A percentile compares a stretch with the other conserved stretches of the same genome.
Evolutionary conservation across 2,329 filamentous ascomycete genomes (phyloP).

Genomic region (Fusarium goolgardi): DNA sequence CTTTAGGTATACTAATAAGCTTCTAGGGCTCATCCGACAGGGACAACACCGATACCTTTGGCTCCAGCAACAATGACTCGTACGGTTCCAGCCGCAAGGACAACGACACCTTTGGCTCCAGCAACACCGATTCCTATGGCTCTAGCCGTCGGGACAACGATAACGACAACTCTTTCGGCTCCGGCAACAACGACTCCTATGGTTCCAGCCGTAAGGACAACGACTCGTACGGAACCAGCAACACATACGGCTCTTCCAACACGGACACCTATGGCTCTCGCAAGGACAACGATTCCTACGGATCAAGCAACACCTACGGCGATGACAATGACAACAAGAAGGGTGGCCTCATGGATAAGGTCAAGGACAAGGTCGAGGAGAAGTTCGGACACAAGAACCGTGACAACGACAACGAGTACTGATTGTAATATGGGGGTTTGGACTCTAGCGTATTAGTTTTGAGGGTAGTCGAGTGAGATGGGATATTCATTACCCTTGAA

Average conservation of each 20-base stretch:
- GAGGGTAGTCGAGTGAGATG: slow-evolving; percentile 7
- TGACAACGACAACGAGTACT: slow-evolving; percentile 43
- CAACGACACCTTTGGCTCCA: slow-evolving; percentile 3
- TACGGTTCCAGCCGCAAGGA: slow-evolving; percentile 5
- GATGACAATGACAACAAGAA: slow-evolving; percentile 31
- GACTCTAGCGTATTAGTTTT: slow-evolving; percentile 16
- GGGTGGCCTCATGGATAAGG: slow-evolving; percentile 65
- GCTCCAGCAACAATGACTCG: background rate
- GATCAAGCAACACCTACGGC: slow-evolving; percentile 5
- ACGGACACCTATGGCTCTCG: slow-evolving; percentile 4
- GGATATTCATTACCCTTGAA: slow-evolving; percentile 17
- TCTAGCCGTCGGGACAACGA: background rate
- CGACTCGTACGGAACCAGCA: slow-evolving; percentile 1
- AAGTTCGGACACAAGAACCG: slow-evolving; percentile 58
- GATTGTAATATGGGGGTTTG: slow-evolving; percentile 6
- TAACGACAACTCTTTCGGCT: slow-evolving; percentile 7
- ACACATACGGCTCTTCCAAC: slow-evolving; percentile 16
- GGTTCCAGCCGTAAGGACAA: slow-evolving; percentile 14
- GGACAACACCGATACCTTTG: background rate
- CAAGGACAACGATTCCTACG: slow-evolving; percentile 16
- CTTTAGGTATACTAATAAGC: background rate
- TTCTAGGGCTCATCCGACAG: slow-evolving; percentile 19
- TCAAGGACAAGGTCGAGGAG: slow-evolving; percentile 68
- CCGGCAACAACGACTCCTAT: background rate
- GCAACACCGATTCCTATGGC: slow-evolving; percentile 6